Percentiles rank a stretch among this genome's conserved stretches.
These are phyloP conservation scores for Pseudocercospora fijiensis DNA, from an alignment of 2,329 filamentous ascomycete species.

Conservation along the genomic window DNA sequence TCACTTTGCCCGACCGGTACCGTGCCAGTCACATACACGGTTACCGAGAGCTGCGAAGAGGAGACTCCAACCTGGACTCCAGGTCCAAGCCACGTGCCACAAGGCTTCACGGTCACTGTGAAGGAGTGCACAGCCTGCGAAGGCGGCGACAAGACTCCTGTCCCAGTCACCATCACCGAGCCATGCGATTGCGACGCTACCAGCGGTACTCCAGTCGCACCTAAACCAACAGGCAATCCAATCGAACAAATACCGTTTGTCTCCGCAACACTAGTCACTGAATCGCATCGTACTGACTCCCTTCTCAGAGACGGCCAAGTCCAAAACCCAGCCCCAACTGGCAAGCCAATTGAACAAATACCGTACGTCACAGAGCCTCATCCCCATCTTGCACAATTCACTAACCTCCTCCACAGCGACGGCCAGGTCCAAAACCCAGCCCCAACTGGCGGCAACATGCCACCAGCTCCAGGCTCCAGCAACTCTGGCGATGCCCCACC, in stretches of 20 bases:
- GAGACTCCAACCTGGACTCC: conserved; percentile 38
- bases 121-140: conserved; percentile 38
- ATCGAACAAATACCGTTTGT: conserved; percentile 27
- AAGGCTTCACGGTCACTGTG: conserved; percentile 39
- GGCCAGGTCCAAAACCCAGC: conserved; percentile 7
- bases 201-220: conserved; percentile 26
- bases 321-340: conserved; percentile 9
- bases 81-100: conserved; percentile 37
- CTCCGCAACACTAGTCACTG: conserved; percentile 9
- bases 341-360: conserved; percentile 3
- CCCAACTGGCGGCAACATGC: conserved; percentile 9
- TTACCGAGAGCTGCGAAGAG: conserved; percentile 40
- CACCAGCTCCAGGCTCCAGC: conserved; percentile 14
- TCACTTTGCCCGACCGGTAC: conserved; percentile 39
- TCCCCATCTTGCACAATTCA: neutral
- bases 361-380: neutral
- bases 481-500: conserved; percentile 15
- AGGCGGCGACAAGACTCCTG: conserved; percentile 34
- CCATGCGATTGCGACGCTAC: conserved; percentile 39
- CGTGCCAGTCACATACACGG: conserved; percentile 38
- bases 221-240: conserved; percentile 21
- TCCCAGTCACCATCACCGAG: conserved; percentile 39
- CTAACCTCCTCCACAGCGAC: neutral
- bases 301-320: neutral
- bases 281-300: neutral